Conservation (phyloP, 441 rosid species). For the Erodium trifolium region DNA sequence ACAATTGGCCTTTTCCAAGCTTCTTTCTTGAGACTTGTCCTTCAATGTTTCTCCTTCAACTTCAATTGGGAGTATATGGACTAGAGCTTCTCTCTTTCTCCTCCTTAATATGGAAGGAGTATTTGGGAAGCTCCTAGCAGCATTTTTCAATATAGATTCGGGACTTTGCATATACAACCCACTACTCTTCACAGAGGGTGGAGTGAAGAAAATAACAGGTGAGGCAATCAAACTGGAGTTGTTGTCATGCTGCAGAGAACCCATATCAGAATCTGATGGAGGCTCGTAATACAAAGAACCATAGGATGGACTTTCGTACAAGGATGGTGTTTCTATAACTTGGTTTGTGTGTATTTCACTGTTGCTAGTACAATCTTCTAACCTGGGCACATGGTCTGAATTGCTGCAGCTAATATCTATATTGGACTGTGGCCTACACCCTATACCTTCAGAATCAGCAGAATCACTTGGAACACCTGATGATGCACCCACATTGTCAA, state of each 20-base stretch:
- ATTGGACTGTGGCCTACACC: slow-evolving; percentile 16
- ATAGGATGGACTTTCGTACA: slow-evolving; percentile 33
- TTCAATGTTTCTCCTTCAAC: too few relatives aligned
- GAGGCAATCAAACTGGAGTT: slow-evolving; percentile 43
- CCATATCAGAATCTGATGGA: slow-evolving; percentile 22
- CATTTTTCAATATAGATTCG: slow-evolving; percentile 62
- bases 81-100: slow-evolving; percentile 34
- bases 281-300: slow-evolving; percentile 50
- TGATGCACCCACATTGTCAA: slow-evolving; percentile 16
- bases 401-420: too few relatives aligned
- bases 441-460: slow-evolving; percentile 43
- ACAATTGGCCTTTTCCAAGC: slow-evolving; percentile 27
- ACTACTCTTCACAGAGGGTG: slow-evolving; percentile 52
- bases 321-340: slow-evolving; percentile 25
- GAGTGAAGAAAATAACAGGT: slow-evolving; percentile 72
- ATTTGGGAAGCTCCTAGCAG: slow-evolving; percentile 72
- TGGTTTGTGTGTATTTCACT: not conserved
- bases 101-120: slow-evolving; percentile 87
- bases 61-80: too few relatives aligned
- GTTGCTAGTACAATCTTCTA: too few relatives aligned
- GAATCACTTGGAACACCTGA: slow-evolving; percentile 27
- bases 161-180: slow-evolving; percentile 45
- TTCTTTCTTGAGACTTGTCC: too few relatives aligned
- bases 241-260: not conserved
- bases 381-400: too few relatives aligned